Evolutionary conservation across 148 eudicot genomes (phyloP), one percentile per base, ranked within the genome.

Genomic region (Nepenthes mirabilis): DNA sequence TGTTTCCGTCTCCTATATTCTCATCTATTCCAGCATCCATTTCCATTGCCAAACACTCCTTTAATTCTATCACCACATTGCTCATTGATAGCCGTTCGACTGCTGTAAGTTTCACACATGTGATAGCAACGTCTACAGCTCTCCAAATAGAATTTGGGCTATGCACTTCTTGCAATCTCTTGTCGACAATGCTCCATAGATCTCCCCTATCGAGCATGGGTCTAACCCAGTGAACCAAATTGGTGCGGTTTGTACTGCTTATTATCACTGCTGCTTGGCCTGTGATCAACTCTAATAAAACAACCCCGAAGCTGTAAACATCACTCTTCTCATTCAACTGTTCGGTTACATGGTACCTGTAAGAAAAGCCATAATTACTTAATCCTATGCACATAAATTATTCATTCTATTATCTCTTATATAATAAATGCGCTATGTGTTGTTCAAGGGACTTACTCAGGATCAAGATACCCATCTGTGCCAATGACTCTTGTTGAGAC

Each of bases 401-500:
- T 52, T 52, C 6, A 23, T 23, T 23, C 23, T 23, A 23, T 23
- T 23, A 23, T 23, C 23, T 23, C 23, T 23, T 1, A 11, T 11
- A 52, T 52, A 52, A 52, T 52, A 13, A 32, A 32, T 52, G 55
- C n/a, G n/a, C 11, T 59, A 2, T 37, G 52, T 45, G 14, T 47
- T n/a, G 52, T 9, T 13, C 5, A 9, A 47, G 3, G 50, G 11
- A 40, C 71, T 63, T 47, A 72, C 77, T 73, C 69, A 1, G 72
- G 72, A 55, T 73, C 72, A 36, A 73, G 68, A 63, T 73, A 73
- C 10, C 77, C 68, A 0, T 64, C 48, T 6, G 72, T 68, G 63
- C 72, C 65, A 10, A 63, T 56, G 40, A 73, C 75, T 36, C 62
- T 61, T 1, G 69, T 73, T 43, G 68, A 63, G 1, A 73, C 37